These are phyloP conservation scores for Metschnikowia borealis DNA, from an alignment of 805 yeast genomes.

Conservation along the genomic window DNA sequence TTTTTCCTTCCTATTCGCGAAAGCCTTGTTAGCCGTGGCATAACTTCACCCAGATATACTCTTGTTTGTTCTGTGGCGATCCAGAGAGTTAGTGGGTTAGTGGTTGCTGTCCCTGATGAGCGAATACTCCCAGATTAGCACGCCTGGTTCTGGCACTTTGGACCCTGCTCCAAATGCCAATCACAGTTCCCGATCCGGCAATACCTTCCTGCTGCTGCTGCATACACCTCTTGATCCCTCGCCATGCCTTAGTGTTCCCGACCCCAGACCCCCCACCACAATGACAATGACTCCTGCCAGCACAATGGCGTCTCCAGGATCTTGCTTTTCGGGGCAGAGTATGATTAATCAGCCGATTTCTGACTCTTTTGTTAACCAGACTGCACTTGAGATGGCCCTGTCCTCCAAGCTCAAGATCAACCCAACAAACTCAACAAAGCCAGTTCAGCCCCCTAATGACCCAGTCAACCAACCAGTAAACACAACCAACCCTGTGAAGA, in stretches of 20 bases:
- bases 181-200: conserved; percentile 1
- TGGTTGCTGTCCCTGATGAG: background rate
- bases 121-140: background rate
- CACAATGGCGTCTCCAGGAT: no score
- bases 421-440: no score
- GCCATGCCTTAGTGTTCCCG: background rate
- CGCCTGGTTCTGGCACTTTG: background rate
- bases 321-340: no score
- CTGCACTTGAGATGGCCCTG: no score
- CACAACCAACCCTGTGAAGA: no score
- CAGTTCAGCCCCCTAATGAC: no score
- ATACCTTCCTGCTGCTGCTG: background rate
- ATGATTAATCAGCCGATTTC: no score
- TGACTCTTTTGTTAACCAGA: no score
- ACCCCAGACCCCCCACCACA: no score
- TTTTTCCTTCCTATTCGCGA: conserved; percentile 13
- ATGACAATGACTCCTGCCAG: background rate
- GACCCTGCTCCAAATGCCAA: background rate
- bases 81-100: background rate
- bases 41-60: conserved; percentile 1
- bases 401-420: background rate
- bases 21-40: conserved; percentile 7
- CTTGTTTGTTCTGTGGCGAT: background rate
- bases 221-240: background rate
- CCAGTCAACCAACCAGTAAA: no score